A percentile compares a stretch with the other conserved stretches of the same genome.
phyloP scores from a whole-genome alignment of 441 rosid genomes.

The Pelargonium fulgidum region DNA sequence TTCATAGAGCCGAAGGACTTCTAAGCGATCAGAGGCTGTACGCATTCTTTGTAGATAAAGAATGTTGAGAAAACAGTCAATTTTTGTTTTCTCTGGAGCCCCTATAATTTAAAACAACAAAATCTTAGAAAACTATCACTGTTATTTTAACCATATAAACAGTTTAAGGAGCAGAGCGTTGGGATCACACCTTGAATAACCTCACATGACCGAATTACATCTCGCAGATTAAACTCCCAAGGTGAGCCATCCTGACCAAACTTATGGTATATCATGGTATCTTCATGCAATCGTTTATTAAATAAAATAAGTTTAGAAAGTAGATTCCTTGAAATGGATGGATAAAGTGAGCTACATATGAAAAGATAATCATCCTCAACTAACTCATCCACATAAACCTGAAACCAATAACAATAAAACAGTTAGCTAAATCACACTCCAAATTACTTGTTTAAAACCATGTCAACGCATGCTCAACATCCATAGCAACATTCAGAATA shows the following conservation, averaged over 20 bases:
- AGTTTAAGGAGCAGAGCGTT: conserved; percentile 7
- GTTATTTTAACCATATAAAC: conserved; percentile 4
- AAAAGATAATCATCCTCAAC: conserved; percentile 81
- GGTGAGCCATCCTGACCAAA: conserved; percentile 95
- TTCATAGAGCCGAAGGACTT: conserved; percentile 67
- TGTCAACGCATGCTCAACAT: background rate
- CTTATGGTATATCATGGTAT: conserved; percentile 61
- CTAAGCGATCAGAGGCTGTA: conserved; percentile 70
- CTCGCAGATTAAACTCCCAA: conserved; percentile 99
- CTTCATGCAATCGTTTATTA: conserved; percentile 76
- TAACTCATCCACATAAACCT: conserved; percentile 94
- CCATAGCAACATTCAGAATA: background rate
- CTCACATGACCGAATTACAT: conserved; percentile 87
- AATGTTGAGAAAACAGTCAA: conserved; percentile 63
- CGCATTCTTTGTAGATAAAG: conserved; percentile 97
- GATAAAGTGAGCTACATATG: conserved; percentile 75
- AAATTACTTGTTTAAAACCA: conserved; percentile 11
- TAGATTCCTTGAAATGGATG: conserved; percentile 54
- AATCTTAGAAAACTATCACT: conserved; percentile 7
- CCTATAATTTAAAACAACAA: conserved; percentile 27
- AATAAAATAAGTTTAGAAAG: conserved; percentile 74
- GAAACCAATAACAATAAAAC: conserved; percentile 27
- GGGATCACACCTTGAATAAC: conserved; percentile 56
- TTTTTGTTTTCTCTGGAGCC: conserved; percentile 29
- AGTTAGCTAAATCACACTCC: conserved; percentile 5